Percentiles rank a stretch among this genome's conserved stretches.
phyloP scores from a whole-genome alignment of 2,329 filamentous ascomycete species.

The Aspergillus pseudotamarii region DNA sequence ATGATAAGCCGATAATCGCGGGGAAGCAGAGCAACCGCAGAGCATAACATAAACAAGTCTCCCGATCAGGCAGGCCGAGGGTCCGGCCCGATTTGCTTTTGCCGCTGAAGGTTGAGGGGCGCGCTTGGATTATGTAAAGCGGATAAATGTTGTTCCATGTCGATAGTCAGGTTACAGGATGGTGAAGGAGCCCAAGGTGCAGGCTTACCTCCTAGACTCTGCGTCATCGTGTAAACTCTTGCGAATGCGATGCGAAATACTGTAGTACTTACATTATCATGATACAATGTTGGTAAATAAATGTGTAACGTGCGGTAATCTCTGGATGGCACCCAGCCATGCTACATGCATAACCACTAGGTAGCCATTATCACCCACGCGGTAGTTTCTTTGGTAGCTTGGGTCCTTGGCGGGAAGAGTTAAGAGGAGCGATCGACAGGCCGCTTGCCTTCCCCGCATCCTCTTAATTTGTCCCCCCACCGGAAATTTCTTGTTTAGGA shows the following conservation, averaged over 20 bases:
- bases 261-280: neutral
- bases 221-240: neutral
- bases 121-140: conserved; percentile 20
- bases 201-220: neutral
- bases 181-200: conserved; percentile 5
- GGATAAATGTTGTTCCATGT: conserved; percentile 12
- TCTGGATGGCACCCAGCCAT: neutral
- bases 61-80: conserved; percentile 35
- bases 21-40: conserved; percentile 9
- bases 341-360: neutral
- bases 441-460: conserved; percentile 17
- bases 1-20: conserved; percentile 7
- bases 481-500: conserved; percentile 29
- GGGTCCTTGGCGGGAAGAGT: neutral
- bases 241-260: neutral
- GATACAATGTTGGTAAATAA: neutral
- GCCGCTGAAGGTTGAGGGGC: conserved; percentile 9
- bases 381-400: neutral
- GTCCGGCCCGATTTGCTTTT: conserved; percentile 6
- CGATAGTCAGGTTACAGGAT: neutral
- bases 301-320: neutral
- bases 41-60: conserved; percentile 38
- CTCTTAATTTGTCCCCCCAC: conserved; percentile 25
- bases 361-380: neutral
- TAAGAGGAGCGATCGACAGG: conserved; percentile 16